Evolutionary conservation across 108 stramenopile genomes (phyloP).

Genomic region (Fragilariopsis cylindrus): DNA sequence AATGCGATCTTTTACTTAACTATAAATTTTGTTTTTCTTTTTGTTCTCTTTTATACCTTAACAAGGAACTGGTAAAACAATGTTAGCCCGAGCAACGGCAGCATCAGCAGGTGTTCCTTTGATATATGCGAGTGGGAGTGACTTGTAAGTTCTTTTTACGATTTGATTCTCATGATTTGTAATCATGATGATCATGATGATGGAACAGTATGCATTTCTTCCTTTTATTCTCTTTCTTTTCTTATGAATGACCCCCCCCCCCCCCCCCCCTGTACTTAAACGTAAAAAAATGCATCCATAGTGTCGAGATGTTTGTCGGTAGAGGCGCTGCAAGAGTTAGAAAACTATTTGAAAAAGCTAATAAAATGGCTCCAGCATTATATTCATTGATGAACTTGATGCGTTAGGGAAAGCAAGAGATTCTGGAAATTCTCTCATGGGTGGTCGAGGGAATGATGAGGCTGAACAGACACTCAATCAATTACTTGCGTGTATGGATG

Average conservation of each 20-base stretch:
- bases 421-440: conserved; percentile 38
- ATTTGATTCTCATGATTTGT: conserved; percentile 22
- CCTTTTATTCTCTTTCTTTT: background rate
- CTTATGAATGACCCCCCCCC: no score
- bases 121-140: conserved; percentile 80
- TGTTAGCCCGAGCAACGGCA: conserved; percentile 85
- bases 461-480: conserved; percentile 92
- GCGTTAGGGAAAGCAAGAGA: conserved; percentile 82
- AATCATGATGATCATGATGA: conserved; percentile 1
- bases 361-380: conserved; percentile 66
- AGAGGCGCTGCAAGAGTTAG: conserved; percentile 92
- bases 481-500: conserved; percentile 87
- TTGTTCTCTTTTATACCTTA: background rate
- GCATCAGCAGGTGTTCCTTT: conserved; percentile 85
- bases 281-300: no score
- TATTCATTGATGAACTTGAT: conserved; percentile 90
- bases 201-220: background rate
- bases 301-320: conserved; percentile 85
- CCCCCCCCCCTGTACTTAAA: no score
- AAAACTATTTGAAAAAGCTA: conserved; percentile 79
- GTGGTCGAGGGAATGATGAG: conserved; percentile 76
- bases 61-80: conserved; percentile 69
- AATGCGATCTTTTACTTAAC: background rate
- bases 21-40: background rate
- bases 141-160: conserved; percentile 37